Base-by-base conservation (phyloP, 805 yeast species). In the Starmerella stellata region DNA sequence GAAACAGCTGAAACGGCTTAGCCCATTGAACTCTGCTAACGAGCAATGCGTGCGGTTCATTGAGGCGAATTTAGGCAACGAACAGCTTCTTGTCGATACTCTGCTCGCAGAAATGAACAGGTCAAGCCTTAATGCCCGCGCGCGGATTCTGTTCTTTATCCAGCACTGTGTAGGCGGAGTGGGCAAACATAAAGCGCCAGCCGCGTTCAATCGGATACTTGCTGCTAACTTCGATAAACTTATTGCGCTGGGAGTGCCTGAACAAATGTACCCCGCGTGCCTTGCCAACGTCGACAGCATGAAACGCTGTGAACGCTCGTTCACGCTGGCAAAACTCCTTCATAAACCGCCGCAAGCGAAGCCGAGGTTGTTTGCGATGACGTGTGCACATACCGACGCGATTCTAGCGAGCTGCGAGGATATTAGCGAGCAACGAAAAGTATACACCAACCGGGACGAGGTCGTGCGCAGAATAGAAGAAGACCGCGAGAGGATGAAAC, bases 401-500 rank as follows among this genome's bases (percentile, higher is more conserved):
- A 15, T 29, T 5, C 19, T 5, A 5, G 9, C 21, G 30, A 18
- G 23, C 20, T 18, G 14, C n/a, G 19, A 14, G 34, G 17, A 4
- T 13, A 17, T 9, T 18, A 34, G 8, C 18, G n/a, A 29, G 19
- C 9, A 5, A 5, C 9, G 15, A 7, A 15, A 29, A 29, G 25
- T 23, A 11, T 23, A 23, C 25, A 15, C 25, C 8, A 32, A 32
- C 35, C 23, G 35, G 11, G 66, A 72, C 35, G 81, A 76, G 47
- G 72, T 79, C 15, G 54, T 82, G 15, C 66, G 71, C 28, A 62
- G 96, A 43, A 82, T 87, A 75, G 95, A 87, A 54, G 85, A 77
- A 44, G 96, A 87, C 54, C 64, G 98, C 48, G 98, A 87, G 54
- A 64, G 93, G 31, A 34, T 81, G 52, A 87, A 87, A 54, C 68